Conservation (phyloP, 1,284 basidiomycete species). For the Fistulina hepatica region DNA sequence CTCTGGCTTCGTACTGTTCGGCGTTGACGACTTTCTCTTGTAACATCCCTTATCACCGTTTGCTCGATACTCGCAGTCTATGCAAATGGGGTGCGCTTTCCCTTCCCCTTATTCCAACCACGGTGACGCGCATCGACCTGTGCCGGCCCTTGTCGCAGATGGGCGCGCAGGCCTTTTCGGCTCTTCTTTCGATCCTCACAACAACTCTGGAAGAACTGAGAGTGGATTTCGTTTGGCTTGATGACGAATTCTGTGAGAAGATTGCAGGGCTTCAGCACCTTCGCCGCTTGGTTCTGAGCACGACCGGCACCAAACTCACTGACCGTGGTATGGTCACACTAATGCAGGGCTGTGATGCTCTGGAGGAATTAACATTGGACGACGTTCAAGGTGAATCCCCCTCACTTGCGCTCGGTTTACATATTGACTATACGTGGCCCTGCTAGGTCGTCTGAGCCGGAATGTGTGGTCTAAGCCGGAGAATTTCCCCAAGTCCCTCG, state of each 20-base stretch:
- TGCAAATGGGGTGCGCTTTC: constrained; percentile 28
- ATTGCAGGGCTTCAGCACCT: constrained; percentile 24
- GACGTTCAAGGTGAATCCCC: constrained; percentile 26
- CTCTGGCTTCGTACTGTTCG: constrained; percentile 18
- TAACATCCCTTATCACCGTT: constrained; percentile 4
- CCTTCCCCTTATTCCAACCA: constrained; percentile 21
- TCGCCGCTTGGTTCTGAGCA: constrained; percentile 21
- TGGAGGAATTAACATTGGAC: constrained; percentile 25
- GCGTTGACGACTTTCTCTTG: constrained; percentile 13
- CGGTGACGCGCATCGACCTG: constrained; percentile 22
- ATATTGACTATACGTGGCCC: constrained; percentile 1
- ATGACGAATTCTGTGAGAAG: constrained; percentile 26
- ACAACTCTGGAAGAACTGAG: constrained; percentile 23
- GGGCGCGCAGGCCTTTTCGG: constrained; percentile 23
- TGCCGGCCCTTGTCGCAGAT: constrained; percentile 24
- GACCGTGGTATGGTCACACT: constrained; percentile 25
- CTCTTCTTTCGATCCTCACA: constrained; percentile 18
- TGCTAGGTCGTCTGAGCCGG: constrained; percentile 26
- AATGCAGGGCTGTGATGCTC: constrained; percentile 24
- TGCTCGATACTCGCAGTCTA: constrained; percentile 8
- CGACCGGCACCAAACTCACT: constrained; percentile 27
- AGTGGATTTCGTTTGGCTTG: constrained; percentile 29
- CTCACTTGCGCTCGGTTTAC: background rate
- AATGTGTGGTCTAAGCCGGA: constrained; percentile 25
- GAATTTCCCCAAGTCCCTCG: constrained; percentile 18